Evolutionary conservation across 257 asterid species (phyloP).

Genomic region (Scutellaria galericulata): DNA sequence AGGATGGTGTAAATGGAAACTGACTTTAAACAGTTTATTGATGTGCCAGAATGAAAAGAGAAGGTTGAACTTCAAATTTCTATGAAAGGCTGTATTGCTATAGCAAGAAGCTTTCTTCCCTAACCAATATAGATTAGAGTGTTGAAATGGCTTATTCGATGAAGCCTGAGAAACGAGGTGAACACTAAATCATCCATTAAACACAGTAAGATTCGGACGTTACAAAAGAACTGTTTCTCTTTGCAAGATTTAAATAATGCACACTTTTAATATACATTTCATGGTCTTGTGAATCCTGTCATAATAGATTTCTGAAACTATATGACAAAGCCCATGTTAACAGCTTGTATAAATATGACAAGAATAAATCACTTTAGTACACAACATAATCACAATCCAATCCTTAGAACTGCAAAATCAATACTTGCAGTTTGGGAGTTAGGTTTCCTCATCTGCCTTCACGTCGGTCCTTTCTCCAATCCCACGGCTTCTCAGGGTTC

Average conservation of each 20-base stretch:
- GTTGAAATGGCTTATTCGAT: too few relatives aligned
- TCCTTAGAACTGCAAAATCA: constrained; percentile 16
- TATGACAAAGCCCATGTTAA: background rate
- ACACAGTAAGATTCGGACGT: too few relatives aligned
- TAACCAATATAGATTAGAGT: too few relatives aligned
- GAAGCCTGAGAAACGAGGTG: too few relatives aligned
- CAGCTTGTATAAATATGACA: background rate
- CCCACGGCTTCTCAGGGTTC: constrained; percentile 99
- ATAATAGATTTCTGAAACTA: background rate
- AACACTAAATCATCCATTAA: too few relatives aligned
- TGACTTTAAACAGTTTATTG: too few relatives aligned
- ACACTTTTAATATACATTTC: background rate
- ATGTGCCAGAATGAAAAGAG: too few relatives aligned
- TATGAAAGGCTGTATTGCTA: too few relatives aligned
- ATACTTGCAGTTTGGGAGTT: background rate
- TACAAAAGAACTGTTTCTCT: too few relatives aligned
- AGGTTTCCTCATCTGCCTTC: constrained; percentile 50
- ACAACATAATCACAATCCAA: background rate
- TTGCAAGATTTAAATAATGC: background rate
- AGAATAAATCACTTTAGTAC: background rate
- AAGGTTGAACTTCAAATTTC: too few relatives aligned
- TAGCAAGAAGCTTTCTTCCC: too few relatives aligned
- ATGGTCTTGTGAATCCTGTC: background rate
- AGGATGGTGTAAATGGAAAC: too few relatives aligned
- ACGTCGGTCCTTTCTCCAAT: constrained; percentile 90